These are phyloP conservation scores for Penicillium sp. DNA, from an alignment of 2,329 filamentous ascomycete genomes.

Conservation along the genomic window DNA sequence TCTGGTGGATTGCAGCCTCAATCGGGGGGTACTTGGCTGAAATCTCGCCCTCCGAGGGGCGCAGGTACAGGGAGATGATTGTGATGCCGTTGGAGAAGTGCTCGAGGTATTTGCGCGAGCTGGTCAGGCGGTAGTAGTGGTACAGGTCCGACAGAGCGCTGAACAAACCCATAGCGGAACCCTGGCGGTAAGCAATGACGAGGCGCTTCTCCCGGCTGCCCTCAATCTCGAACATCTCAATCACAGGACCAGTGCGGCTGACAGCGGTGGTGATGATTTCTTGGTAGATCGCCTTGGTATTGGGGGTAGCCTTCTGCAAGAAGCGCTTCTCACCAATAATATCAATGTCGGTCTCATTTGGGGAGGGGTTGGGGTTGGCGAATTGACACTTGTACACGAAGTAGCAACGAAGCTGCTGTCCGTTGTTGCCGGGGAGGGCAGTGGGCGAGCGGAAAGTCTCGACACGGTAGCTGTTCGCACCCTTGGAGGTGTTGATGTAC, in stretches of 20 bases:
- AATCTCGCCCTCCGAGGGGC: slow-evolving; percentile 64
- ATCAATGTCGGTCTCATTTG: slow-evolving; percentile 83
- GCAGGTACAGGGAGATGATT: slow-evolving; percentile 93
- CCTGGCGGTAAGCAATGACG: slow-evolving; percentile 90
- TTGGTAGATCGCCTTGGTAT: slow-evolving; percentile 95
- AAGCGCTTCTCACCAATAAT: slow-evolving; percentile 92
- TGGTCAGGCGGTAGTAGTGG: slow-evolving; percentile 97
- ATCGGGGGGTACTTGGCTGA: slow-evolving; percentile 70
- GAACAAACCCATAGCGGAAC: slow-evolving; percentile 90
- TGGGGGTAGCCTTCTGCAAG: slow-evolving; percentile 90
- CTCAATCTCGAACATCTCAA: slow-evolving; percentile 96
- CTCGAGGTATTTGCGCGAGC: slow-evolving; percentile 95
- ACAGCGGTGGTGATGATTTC: slow-evolving; percentile 88
- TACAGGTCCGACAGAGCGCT: slow-evolving; percentile 94
- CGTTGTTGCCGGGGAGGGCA: slow-evolving; percentile 70
- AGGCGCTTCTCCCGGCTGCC: slow-evolving; percentile 88
- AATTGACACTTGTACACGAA: slow-evolving; percentile 98
- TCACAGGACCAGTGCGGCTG: slow-evolving; percentile 84
- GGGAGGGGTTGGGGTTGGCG: slow-evolving; percentile 68
- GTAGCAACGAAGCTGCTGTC: slow-evolving; percentile 90
- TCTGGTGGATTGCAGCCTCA: slow-evolving; percentile 94
- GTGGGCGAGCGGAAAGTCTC: slow-evolving; percentile 96
- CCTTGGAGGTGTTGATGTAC: slow-evolving; percentile 80
- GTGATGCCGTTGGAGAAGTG: slow-evolving; percentile 99
- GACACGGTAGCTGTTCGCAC: slow-evolving; percentile 78